phyloP scores from a whole-genome alignment of 192 early-diverging fungal genomes.

The Linnemannia schmuckeri region DNA sequence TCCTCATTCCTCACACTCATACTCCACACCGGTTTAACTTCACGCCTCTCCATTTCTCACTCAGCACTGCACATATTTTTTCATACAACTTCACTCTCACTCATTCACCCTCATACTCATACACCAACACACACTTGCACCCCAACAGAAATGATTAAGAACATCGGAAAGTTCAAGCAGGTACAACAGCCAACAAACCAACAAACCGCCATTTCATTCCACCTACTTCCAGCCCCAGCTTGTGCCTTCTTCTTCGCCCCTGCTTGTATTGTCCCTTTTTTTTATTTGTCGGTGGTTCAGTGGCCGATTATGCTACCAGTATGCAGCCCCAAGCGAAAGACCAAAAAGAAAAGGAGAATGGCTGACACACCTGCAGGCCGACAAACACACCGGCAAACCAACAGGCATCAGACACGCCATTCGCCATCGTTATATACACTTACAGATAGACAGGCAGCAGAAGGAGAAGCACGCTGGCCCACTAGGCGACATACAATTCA shows the following conservation, averaged over 20 bases:
- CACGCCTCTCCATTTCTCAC: neutral
- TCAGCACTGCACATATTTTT: neutral
- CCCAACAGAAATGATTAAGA: slow-evolving; percentile 45
- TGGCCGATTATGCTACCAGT: neutral
- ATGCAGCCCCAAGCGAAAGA: neutral
- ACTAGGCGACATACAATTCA: neutral
- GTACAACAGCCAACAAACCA: slow-evolving; percentile 18
- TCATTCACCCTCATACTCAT: neutral
- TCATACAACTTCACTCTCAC: neutral
- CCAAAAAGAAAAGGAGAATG: neutral
- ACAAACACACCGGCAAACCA: neutral
- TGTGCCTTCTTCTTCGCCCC: neutral
- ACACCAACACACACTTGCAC: slow-evolving; percentile 10
- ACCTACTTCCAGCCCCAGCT: neutral
- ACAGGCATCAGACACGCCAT: neutral
- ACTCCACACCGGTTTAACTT: neutral
- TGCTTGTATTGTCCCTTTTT: neutral
- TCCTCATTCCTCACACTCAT: neutral
- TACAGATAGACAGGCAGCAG: no score
- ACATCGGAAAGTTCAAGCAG: slow-evolving; percentile 55
- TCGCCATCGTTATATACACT: neutral
- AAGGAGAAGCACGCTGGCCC: neutral
- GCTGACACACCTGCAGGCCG: neutral
- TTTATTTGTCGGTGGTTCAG: neutral
- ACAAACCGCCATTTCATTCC: neutral